Conservation (phyloP, 306 rosid genomes). For the Senna siamea region DNA sequence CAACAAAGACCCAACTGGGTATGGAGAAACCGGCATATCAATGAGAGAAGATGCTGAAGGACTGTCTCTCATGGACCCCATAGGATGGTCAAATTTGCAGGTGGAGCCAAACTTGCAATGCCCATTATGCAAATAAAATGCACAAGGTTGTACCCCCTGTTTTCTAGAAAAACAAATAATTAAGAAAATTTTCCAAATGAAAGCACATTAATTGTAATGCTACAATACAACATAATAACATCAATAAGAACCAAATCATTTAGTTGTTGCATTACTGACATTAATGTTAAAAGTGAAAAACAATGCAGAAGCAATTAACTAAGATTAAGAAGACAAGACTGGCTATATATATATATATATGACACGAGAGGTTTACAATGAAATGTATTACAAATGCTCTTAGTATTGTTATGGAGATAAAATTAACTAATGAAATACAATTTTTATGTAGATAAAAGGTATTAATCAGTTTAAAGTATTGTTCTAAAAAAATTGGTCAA, state of each 20-base stretch:
- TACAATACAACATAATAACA: neutral
- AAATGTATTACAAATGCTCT: neutral
- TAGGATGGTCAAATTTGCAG: conserved; percentile 90
- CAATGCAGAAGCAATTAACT: too few relatives aligned
- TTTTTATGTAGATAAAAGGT: neutral
- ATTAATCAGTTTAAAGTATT: neutral
- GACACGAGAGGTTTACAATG: neutral
- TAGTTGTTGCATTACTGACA: neutral
- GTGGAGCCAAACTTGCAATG: conserved; percentile 84
- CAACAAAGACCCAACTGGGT: conserved; percentile 75
- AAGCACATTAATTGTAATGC: conserved; percentile 6
- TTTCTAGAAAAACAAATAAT: conserved; percentile 43
- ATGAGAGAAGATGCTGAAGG: conserved; percentile 69
- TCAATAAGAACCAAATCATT: conserved; percentile 7
- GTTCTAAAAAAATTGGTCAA: neutral
- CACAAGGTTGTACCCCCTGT: conserved; percentile 61
- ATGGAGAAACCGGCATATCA: conserved; percentile 76
- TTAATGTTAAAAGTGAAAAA: too few relatives aligned
- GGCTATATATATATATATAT: neutral
- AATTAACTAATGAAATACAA: neutral
- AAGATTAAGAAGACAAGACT: neutral
- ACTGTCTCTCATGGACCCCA: conserved; percentile 65
- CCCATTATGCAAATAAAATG: conserved; percentile 52
- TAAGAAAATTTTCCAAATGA: conserved; percentile 31
- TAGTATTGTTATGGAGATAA: neutral